Evolutionary conservation across 2,329 filamentous ascomycete species (phyloP).

Genomic region (Pezicula rhizophila): DNA sequence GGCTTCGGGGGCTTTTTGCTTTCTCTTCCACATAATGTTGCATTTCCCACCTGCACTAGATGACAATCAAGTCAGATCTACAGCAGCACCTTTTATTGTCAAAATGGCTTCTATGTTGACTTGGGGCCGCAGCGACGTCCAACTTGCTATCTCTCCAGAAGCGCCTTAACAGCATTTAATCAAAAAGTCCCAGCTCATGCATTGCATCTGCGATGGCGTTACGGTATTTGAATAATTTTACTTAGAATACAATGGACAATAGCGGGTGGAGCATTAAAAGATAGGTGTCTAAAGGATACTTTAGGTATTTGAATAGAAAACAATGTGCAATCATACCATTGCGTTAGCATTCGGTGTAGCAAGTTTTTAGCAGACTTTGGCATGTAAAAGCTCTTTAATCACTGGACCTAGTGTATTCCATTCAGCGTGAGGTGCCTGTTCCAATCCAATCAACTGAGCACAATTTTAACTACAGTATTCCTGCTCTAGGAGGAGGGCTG

Average conservation of each 20-base stretch:
- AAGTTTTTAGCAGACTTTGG: too few relatives aligned
- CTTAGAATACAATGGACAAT: background rate
- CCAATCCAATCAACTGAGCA: too few relatives aligned
- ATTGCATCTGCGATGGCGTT: background rate
- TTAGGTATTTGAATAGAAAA: background rate
- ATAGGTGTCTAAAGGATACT: background rate
- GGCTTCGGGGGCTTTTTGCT: slow-evolving; percentile 18
- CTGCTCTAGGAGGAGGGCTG: too few relatives aligned
- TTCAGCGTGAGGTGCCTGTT: too few relatives aligned
- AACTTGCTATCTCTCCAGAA: background rate
- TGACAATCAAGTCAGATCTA: slow-evolving; percentile 27
- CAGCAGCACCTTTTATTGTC: slow-evolving; percentile 22
- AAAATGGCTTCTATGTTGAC: slow-evolving; percentile 16
- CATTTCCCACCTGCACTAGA: slow-evolving; percentile 25
- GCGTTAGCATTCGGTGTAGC: too few relatives aligned
- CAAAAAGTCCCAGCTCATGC: background rate
- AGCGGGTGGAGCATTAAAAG: background rate
- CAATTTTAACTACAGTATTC: too few relatives aligned
- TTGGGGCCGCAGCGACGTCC: slow-evolving; percentile 4
- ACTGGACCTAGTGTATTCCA: too few relatives aligned
- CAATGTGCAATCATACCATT: too few relatives aligned
- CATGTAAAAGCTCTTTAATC: too few relatives aligned
- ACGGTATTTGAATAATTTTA: background rate
- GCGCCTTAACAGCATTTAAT: background rate
- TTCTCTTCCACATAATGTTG: slow-evolving; percentile 18